Base-by-base conservation (phyloP, 176 grass and related monocot species). In the Musa troglodytarum region DNA sequence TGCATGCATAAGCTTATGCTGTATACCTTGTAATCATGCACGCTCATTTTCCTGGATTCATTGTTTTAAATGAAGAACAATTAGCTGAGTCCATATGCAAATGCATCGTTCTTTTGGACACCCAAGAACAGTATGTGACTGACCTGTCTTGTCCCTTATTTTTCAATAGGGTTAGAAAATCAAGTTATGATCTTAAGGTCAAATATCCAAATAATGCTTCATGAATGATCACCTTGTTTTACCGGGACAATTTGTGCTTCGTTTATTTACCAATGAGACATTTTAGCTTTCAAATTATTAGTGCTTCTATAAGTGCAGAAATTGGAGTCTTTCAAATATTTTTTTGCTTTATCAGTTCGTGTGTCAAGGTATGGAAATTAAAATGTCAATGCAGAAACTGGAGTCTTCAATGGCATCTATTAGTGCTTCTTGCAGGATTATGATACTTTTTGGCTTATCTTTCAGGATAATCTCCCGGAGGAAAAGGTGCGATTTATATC, bases 401-500 rank as follows among this genome's bases (percentile, higher is more conserved):
- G 9, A 50, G 15, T 70, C 8, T n/a, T 16, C 43, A 19, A 10
- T 1, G 34, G 9, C 14, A 49, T 29, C 34, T 43, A 0, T 43
- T 34, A 14, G 65, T 29, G 12, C 28, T 71, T 1, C 17, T 24
- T 55, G n/a, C 55, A 25, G 1, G 0, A 52, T 7, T 77, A 69
- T 34, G 25, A 72, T 24, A 63, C 1, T 52, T 78, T 11, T 1
- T 34, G 69, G 34, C 70, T 69, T 19, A 85, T 78, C 52, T 83
- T 88, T 78, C 79, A 97, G 94, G 84, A 88, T 85, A 83, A 82
- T 51, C 84, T 97, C 79, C 88, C 90, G 43, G 73, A 80, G 24
- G 84, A 91, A 83, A 97, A 97, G 74, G 82, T 87, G 55, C 90
- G 94, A 4, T 56, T 90, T 28, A 83, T 97, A 21, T 93, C 94